phyloP scores from a whole-genome alignment of 1,284 basidiomycete species.

The Xanthoconium separans region DNA sequence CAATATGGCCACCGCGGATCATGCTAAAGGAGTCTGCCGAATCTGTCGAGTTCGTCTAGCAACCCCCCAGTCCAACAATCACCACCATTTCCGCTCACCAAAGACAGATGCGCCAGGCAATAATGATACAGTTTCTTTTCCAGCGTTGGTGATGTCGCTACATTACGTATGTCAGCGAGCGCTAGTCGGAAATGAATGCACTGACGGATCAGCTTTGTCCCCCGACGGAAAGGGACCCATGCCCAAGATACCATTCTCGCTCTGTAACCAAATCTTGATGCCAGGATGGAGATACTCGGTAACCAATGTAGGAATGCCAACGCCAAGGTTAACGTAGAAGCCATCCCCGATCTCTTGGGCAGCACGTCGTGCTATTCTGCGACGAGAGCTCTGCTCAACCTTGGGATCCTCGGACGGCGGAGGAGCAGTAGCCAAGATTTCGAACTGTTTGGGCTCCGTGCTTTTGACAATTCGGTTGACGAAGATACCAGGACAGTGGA shows the following conservation, averaged over 20 bases:
- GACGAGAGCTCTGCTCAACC: slow-evolving; percentile 53
- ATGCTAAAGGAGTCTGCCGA: slow-evolving; percentile 89
- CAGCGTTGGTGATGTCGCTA: slow-evolving; percentile 89
- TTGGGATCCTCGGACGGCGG: slow-evolving; percentile 40
- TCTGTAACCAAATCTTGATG: slow-evolving; percentile 85
- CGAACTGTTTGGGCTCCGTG: slow-evolving; percentile 74
- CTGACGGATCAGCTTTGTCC: slow-evolving; percentile 81
- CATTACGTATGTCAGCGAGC: not conserved
- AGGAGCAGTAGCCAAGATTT: slow-evolving; percentile 67
- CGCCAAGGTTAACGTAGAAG: slow-evolving; percentile 74
- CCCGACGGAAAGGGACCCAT: slow-evolving; percentile 91
- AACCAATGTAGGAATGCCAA: slow-evolving; percentile 89
- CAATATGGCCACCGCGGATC: slow-evolving; percentile 93
- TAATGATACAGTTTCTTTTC: slow-evolving; percentile 91
- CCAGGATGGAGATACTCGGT: slow-evolving; percentile 76
- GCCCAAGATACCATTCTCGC: slow-evolving; percentile 91
- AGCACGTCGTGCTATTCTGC: slow-evolving; percentile 83
- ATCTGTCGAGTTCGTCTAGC: slow-evolving; percentile 43
- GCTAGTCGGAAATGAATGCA: slow-evolving; percentile 14
- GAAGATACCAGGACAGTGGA: slow-evolving; percentile 83
- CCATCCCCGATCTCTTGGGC: slow-evolving; percentile 90
- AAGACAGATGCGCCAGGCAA: slow-evolving; percentile 90
- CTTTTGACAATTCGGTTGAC: slow-evolving; percentile 83
- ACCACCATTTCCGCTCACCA: slow-evolving; percentile 41
- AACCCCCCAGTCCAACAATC: not conserved